Evolutionary conservation across 23 red algal species (phyloP), one percentile per base, ranked within the genome.

Genomic region (Rhodosorus marinus): DNA sequence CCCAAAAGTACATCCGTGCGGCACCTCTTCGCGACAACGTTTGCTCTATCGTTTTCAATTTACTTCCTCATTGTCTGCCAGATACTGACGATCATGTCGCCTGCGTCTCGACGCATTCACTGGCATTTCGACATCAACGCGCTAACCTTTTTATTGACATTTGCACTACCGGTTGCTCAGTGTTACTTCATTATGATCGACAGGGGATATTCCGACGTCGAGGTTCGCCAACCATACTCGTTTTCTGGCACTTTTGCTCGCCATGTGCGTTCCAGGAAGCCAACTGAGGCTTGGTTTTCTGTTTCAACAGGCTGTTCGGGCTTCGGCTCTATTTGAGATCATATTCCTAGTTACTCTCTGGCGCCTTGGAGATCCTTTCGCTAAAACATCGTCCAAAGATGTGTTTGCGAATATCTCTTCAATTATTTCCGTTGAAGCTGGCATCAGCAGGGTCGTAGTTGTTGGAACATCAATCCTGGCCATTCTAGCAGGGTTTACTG

Each of bases 401-500:
- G n/a, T n/a, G n/a, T n/a, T 43, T 43, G 38, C 38, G 17, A 43
- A 17, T 17, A 17, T 43, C 17, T 11, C 38, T 43, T 17, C 38
- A 43, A 17, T 43, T 43, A 11, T 43, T 43, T 17, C 11, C 38
- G 38, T 43, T 11, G 11, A 67, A 69, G 41, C 42, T 49, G 23
- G 76, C 30, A 4, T 82, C 60, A 72, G 55, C 38, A 66, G 76
- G 14, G 28, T 82, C 14, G 51, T 82, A 35, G 56, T 82, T 27
- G 45, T 82, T 19, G 76, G 76, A 40, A 82, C 66, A 58, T 64
- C 76, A 11, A 70, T 82, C 59, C 76, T 82, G 38, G 76, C 76
- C 19, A 46, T 72, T 1, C 35, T 82, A 9, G 72, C 76, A 48
- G 76, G 76, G 8, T 69, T 82, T 24, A 72, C 66, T 20, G 76